phyloP scores from a whole-genome alignment of 2,329 filamentous ascomycete genomes.

The Microcyclospora tardicrescens region DNA sequence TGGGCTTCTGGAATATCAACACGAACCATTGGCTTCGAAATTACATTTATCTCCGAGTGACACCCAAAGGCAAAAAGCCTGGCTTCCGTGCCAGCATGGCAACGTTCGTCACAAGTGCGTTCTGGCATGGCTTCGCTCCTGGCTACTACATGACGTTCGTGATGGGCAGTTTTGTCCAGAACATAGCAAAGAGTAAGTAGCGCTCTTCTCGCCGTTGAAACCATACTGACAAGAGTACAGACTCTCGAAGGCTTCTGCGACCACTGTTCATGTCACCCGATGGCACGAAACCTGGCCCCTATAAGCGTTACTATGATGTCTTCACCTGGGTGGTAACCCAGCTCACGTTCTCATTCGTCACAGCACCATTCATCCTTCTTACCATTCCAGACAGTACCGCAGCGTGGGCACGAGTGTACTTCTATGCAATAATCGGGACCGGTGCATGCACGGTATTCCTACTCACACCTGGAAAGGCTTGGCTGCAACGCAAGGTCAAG shows the following conservation, averaged over 20 bases:
- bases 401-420: conserved; percentile 79
- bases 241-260: conserved; percentile 76
- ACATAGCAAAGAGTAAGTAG: conserved; percentile 75
- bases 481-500: conserved; percentile 26
- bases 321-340: conserved; percentile 66
- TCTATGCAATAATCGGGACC: conserved; percentile 65
- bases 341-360: conserved; percentile 68
- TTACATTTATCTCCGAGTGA: conserved; percentile 90
- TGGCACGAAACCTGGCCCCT: conserved; percentile 51
- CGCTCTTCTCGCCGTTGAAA: background rate
- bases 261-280: conserved; percentile 83
- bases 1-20: conserved; percentile 96
- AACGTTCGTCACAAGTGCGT: conserved; percentile 84
- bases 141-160: conserved; percentile 91
- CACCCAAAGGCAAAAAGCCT: conserved; percentile 87
- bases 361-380: conserved; percentile 75
- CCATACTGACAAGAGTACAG: conserved; percentile 32
- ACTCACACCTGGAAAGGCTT: conserved; percentile 58
- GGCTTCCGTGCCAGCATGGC: conserved; percentile 89
- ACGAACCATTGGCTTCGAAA: conserved; percentile 95
- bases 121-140: conserved; percentile 97
- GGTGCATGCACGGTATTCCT: conserved; percentile 59
- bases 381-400: conserved; percentile 54
- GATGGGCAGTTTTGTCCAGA: conserved; percentile 82
- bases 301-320: conserved; percentile 79